Base-by-base conservation (phyloP, 768 basidiomycete species). In the Tulasnella sp. region DNA sequence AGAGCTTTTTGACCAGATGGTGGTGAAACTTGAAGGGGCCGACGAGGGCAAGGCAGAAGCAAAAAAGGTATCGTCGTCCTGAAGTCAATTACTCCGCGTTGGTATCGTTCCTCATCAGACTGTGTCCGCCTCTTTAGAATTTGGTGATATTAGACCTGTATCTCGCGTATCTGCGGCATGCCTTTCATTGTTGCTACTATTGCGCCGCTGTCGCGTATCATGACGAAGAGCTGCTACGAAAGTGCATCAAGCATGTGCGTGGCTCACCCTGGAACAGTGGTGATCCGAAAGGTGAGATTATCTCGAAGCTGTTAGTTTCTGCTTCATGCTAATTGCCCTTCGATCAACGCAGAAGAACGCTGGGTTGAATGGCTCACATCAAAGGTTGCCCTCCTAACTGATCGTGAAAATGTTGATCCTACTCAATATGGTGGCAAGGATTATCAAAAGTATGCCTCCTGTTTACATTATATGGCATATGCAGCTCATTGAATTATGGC, bases 141-240 rank as follows among this genome's bases (percentile, higher is more conserved):
- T 79, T 81, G 68, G 75, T 93, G 67, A 80, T 87, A 67, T 80
- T 97, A 72, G 96, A 99, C 75, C 76, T 95, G 71, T 92, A 92
- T 73, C 77, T 98, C 71, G 85, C 86, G 53, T 98, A 96, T 74
- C 76, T 99, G 69, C 89, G 96, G 66, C 79, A 83, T 70, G 94
- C 88, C 56, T 93, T 86, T 73, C 80, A 91, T 80, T 84, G 89
- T 68, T 96, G 96, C 81, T 99, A 95, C 75, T 99, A 99, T 75
- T 99, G 96, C 78, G 85, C 86, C 67, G 84, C 90, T 70, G 81
- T 89, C 66, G 86, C 85, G 70, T 86, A 95, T 74, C 92, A 92
- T 75, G 74, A 87, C 71, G 96, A 99, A 75, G 92, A 96, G 77
- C 79, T 99, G 67, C 85, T 92, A 72, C 82, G 91, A 70, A 91